Base-by-base conservation (phyloP, 805 yeast genomes). In the Komagataella pseudopastoris region DNA sequence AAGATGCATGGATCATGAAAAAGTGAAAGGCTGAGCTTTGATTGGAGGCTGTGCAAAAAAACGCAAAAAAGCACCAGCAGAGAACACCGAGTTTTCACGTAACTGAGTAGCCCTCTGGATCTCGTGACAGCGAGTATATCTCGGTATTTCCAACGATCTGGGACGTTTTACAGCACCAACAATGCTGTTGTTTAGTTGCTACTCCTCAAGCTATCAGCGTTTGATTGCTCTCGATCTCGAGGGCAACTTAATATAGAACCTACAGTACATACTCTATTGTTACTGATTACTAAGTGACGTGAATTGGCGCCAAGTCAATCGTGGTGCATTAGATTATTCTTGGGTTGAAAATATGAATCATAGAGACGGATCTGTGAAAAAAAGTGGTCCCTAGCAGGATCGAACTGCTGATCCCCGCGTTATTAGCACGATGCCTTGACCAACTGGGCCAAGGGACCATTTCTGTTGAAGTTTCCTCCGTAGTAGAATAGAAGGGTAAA, bases 351-450 rank as follows among this genome's bases (percentile, higher is more conserved):
- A 20, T 20, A 20, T 20, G 2, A 20, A 20, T 20, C 20, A 20
- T 20, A 20, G 20, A 3, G 1, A 2, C 20, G 1, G 3, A 20
- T 20, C 20, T 20, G 4, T 20, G 12, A n/a, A 51, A 45, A 48
- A 49, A 44, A 67, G 61, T 81, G 87, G 80, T 81, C 85, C 85
- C 85, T 80, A 79, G 85, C 87, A 78, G 87, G 87, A 80, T 81
- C 87, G 86, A 81, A 81, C 87, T 78, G 87, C 85, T 79, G 87
- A 81, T 80, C 87, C 64, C 64, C 68, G 71, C 70, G 71, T 67
- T 67, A 67, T 67, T 67, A 67, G 71, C 71, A 66, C 71, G 68
- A 65, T 63, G 71, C 71, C 71, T 67, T 67, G 66, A 66, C 71
- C 71, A 66, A 67, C 71, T 67, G 70, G 71, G 71, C 71, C 71